Base-by-base conservation (phyloP, 2,329 filamentous ascomycete species). In the Fonsecaea pugnacius region DNA sequence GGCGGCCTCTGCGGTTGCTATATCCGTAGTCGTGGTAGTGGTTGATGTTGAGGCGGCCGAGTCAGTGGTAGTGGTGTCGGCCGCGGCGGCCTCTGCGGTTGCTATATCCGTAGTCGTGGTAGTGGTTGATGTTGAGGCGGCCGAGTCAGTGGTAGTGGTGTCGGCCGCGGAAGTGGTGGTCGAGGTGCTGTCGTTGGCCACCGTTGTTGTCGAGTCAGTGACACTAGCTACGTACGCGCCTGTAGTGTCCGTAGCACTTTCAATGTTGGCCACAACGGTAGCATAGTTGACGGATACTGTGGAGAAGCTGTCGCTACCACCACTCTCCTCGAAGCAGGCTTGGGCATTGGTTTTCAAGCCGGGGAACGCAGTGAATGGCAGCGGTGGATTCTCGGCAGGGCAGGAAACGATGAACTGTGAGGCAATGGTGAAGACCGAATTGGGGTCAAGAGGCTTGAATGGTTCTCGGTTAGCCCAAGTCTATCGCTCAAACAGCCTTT, bases 391-490 rank as follows among this genome's bases (percentile, higher is more conserved):
- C 60, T 75, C 87, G 32, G 83, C 76, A 16, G 89, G 90, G 80
- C 89, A 92, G 33, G 85, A 86, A 62, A 77, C 75, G 80, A 92
- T 91, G 81, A 92, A 92, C 51, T 85, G 84, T 1, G 89, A 86
- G 50, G 89, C 89, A 60, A 92, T 84, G 40, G 88, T 89, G 81
- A 91, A 91, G 75, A 91, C 86, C 68, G 87, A 85, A 69, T 85
- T 83, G 68, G 88, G 86, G 33, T 85, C 84, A 12, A 92, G 85
- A 1, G 89, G 82, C 62, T 67, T 52, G 27, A 14, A 24, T 7
- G 24, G 30, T 5, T 12, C 9, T 14, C 21, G 4, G 40, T 60
- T 51, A 64, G 58, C 36, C 36, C n/a, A 54, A 16, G 10, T 8
- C 3, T 12, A 48, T 24, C 10, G 3, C 9, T 10, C 6, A 21